phyloP scores from a whole-genome alignment of 257 asterid species.

The Capsicum pubescens region DNA sequence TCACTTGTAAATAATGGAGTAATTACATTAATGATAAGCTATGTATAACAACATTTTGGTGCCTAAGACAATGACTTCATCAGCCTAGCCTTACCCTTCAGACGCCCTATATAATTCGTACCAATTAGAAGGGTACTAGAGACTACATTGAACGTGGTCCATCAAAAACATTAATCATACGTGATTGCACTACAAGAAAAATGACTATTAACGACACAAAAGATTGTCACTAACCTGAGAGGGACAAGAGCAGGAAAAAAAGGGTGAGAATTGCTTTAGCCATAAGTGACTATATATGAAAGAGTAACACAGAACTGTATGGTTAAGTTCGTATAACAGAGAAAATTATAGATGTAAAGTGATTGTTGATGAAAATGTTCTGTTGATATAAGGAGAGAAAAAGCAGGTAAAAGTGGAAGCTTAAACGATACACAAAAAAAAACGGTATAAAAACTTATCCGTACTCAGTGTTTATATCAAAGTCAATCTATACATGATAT shows the following conservation, averaged over 20 bases:
- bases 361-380: not conserved
- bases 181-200: not conserved
- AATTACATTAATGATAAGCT: too few species aligned
- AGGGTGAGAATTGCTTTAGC: constrained; percentile 40
- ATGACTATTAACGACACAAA: not conserved
- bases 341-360: not conserved
- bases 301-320: too few species aligned
- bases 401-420: not conserved
- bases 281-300: constrained; percentile 30
- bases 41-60: too few species aligned
- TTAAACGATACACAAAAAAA: not conserved
- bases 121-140: not conserved
- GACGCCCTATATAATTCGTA: not conserved
- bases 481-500: too few species aligned
- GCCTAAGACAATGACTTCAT: too few species aligned
- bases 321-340: too few species aligned
- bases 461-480: too few species aligned
- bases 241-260: constrained; percentile 32
- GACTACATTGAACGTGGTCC: not conserved
- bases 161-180: not conserved
- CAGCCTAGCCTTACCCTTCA: too few species aligned
- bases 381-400: constrained; percentile 17
- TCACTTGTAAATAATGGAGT: too few species aligned
- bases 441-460: too few species aligned
- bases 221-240: constrained; percentile 42